Evolutionary conservation across 2,329 filamentous ascomycete species (phyloP).

Genomic region (Juglanconis juglandina): DNA sequence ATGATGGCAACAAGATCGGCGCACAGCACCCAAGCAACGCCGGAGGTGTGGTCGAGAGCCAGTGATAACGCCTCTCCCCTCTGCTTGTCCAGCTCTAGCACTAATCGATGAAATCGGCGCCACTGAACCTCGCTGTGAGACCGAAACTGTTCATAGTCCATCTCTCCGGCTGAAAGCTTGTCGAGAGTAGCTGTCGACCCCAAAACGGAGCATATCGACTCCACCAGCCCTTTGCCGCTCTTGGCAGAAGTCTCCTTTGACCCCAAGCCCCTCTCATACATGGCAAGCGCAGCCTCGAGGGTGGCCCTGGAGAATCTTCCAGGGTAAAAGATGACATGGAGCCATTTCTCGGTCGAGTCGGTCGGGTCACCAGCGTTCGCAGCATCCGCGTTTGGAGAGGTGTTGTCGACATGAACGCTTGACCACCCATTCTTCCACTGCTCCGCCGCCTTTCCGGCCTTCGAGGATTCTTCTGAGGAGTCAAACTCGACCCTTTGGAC

Average conservation of each 20-base stretch:
- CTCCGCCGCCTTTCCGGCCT: conserved; percentile 51
- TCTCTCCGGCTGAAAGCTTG: conserved; percentile 57
- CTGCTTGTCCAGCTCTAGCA: conserved; percentile 81
- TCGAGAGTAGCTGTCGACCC: conserved; percentile 65
- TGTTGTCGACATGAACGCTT: conserved; percentile 60
- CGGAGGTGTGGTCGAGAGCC: conserved; percentile 65
- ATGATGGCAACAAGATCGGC: conserved; percentile 78
- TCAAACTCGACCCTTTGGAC: conserved; percentile 68
- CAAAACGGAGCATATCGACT: conserved; percentile 72
- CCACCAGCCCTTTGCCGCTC: conserved; percentile 60
- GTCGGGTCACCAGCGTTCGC: conserved; percentile 62
- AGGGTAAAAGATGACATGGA: conserved; percentile 77
- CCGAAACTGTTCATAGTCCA: conserved; percentile 75
- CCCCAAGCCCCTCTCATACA: conserved; percentile 68
- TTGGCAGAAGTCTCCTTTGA: conserved; percentile 38
- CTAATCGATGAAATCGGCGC: conserved; percentile 82
- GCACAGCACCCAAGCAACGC: conserved; percentile 79
- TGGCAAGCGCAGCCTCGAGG: conserved; percentile 76
- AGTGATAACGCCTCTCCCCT: conserved; percentile 78
- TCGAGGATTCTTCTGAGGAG: neutral
- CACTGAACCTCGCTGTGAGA: conserved; percentile 76
- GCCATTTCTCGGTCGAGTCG: conserved; percentile 79
- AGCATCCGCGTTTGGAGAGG: conserved; percentile 50
- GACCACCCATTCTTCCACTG: conserved; percentile 69
- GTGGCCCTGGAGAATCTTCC: conserved; percentile 77